Evolutionary conservation across 108 stramenopile species (phyloP).

Genomic region (Nannochloropsis granulata): DNA sequence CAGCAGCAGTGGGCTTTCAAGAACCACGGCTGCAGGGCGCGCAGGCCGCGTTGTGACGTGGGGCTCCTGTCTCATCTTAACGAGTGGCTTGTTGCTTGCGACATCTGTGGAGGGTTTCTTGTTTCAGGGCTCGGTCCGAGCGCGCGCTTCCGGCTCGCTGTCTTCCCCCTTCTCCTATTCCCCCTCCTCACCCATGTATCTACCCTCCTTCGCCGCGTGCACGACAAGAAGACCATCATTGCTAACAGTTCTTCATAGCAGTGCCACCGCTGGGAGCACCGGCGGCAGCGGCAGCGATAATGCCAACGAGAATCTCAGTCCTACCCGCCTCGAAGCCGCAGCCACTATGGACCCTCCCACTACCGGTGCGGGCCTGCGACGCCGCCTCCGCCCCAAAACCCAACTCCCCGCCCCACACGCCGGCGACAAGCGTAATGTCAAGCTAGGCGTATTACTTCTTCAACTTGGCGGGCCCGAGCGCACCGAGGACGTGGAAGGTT

Average conservation of each 20-base stretch:
- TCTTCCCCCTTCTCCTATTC: too few species aligned
- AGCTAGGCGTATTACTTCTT: slow-evolving; percentile 68
- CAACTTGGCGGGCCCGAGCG: slow-evolving; percentile 90
- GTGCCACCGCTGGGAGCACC: background rate
- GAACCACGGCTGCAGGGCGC: background rate
- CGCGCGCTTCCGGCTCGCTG: background rate
- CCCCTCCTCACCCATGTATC: background rate
- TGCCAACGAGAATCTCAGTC: background rate
- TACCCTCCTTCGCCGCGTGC: background rate
- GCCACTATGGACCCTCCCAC: background rate
- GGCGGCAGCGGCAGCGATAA: background rate
- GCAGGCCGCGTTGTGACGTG: background rate
- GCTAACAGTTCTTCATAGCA: background rate
- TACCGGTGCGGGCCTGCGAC: background rate
- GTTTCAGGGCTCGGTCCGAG: background rate
- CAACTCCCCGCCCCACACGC: background rate
- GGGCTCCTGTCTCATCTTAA: background rate
- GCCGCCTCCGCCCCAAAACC: background rate
- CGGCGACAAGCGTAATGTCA: slow-evolving; percentile 2
- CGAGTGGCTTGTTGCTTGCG: background rate
- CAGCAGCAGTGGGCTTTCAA: too few species aligned
- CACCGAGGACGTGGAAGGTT: slow-evolving; percentile 63
- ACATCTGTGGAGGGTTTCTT: background rate
- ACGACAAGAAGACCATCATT: too few species aligned
- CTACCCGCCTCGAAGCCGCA: background rate